Base-by-base conservation (phyloP, 805 yeast species). In the Ogataea pini region DNA sequence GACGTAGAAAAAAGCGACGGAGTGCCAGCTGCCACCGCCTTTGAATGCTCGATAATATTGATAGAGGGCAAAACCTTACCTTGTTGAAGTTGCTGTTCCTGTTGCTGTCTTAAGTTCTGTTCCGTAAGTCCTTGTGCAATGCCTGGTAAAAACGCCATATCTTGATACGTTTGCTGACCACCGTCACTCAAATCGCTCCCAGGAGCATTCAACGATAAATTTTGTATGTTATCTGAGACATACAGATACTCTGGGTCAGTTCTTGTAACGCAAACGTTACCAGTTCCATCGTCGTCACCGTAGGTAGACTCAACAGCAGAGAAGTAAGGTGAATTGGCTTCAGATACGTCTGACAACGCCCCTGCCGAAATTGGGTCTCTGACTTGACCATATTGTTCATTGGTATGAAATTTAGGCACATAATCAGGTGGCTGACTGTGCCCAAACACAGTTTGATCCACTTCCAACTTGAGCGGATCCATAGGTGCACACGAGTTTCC, bases 1-100 rank as follows among this genome's bases (percentile, higher is more conserved):
- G 85, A 76, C 49, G 77, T 73, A 42, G 80, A 73, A 61, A 82
- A 81, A 13, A 82, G 62, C 0, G 85, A 80, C 0, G 85, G 85
- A 0, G 84, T 80, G 34, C 65, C 68, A 3, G 74, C 75, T 0
- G 72, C 72, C 6, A 68, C 62, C 7, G 59, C 66, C n/a, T 73
- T 75, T 5, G 79, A 72, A 2, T 72, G 69, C 28, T 67, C 64
- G 18, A 67, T 54, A 2, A 60, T 55, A 27, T 55, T 57, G 33
- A 60, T 59, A 0, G 56, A 46, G 2, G 60, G 60, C 7, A 16
- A 16, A 8, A 5, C 22, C 7, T 17, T 32, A 10, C 13, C 24
- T 25, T 17, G 40, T 17, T 33, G 47, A 10, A 14, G 13, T 27
- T 39, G 53, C 29, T 44, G 43, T n/a, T 46, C 47, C 18, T 58